Conservation (phyloP, 1,139 yeast species). For the Eremothecium coryli region DNA sequence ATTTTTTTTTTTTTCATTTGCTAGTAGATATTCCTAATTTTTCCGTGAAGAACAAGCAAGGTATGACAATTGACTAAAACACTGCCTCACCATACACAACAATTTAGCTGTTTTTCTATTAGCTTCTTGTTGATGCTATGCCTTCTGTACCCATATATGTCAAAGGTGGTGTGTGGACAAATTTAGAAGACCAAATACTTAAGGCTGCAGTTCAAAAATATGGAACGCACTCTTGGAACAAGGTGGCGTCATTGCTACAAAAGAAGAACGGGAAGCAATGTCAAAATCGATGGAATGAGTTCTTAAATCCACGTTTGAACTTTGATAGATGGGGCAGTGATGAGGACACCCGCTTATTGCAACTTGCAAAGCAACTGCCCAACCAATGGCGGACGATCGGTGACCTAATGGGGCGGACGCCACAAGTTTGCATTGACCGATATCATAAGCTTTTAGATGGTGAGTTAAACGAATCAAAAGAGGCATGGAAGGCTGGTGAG, state of each 20-base stretch:
- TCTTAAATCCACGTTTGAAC: constrained; percentile 65
- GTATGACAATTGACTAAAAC: too few species aligned
- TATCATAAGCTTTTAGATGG: constrained; percentile 59
- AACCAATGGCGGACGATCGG: constrained; percentile 94
- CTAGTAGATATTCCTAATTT: too few species aligned
- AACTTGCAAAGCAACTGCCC: constrained; percentile 63
- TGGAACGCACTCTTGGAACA: constrained; percentile 90
- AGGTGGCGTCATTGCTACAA: constrained; percentile 79
- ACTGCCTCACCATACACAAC: too few species aligned
- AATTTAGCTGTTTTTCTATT: too few species aligned
- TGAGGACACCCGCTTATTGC: constrained; percentile 67
- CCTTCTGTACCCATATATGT: constrained; percentile 59
- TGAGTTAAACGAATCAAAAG: constrained; percentile 36
- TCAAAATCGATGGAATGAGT: constrained; percentile 87
- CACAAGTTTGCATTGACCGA: constrained; percentile 81
- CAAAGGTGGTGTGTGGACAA: constrained; percentile 87
- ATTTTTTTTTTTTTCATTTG: too few species aligned
- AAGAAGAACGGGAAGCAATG: constrained; percentile 88
- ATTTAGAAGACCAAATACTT: constrained; percentile 80
- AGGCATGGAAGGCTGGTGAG: constrained; percentile 42
- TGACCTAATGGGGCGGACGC: constrained; percentile 71
- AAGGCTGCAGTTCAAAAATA: constrained; percentile 89
- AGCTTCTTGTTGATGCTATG: too few species aligned
- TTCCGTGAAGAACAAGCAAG: too few species aligned
- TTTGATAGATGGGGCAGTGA: constrained; percentile 61